phyloP scores from a whole-genome alignment of 257 asterid genomes.

The Solanum lignicaule region DNA sequence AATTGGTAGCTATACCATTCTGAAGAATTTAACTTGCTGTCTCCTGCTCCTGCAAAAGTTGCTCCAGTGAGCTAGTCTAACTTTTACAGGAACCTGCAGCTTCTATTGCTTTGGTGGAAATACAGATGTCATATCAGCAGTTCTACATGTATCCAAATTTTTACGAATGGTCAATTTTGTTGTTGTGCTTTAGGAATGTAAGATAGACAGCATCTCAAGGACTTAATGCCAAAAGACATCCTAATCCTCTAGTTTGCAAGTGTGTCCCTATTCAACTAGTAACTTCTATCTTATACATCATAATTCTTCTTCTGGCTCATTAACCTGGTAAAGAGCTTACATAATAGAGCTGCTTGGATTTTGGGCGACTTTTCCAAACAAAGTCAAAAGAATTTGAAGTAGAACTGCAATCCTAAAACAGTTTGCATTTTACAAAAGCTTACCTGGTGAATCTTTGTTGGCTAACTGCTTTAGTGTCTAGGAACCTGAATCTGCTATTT shows the following conservation, averaged over 20 bases:
- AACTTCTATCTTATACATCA: background rate
- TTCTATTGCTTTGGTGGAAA: background rate
- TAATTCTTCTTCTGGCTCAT: background rate
- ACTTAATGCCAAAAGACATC: background rate
- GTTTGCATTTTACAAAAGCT: background rate
- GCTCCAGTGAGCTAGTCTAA: background rate
- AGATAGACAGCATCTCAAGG: background rate
- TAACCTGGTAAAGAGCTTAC: background rate
- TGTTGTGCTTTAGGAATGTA: background rate
- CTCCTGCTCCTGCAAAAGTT: background rate
- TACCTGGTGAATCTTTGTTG: background rate
- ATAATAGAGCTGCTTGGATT: background rate
- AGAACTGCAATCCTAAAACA: background rate
- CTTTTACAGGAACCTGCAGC: background rate
- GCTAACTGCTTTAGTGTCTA: background rate
- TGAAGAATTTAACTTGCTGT: background rate
- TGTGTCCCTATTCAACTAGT: background rate
- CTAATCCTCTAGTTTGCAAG: background rate
- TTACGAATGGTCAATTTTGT: background rate
- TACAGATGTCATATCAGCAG: background rate
- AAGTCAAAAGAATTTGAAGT: background rate
- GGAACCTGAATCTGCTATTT: background rate
- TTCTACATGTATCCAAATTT: background rate
- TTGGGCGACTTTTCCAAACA: background rate
- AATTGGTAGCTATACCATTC: background rate